These are phyloP conservation scores for Excoecaria agallocha DNA, from an alignment of 345 rosid species.

Conservation along the genomic window DNA sequence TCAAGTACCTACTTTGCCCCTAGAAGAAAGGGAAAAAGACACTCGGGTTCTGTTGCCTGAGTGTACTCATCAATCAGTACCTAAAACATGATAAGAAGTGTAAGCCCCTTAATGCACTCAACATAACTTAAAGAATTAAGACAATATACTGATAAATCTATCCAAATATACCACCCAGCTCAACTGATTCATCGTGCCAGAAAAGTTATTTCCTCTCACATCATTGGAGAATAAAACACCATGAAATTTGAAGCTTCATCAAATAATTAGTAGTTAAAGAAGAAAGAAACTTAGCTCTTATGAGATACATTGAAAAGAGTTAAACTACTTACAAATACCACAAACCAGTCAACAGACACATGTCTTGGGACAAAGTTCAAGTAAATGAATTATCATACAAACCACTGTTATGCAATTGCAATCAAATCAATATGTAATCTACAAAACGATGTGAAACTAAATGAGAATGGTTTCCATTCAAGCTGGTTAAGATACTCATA, in stretches of 20 bases:
- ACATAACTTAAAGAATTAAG: too few species aligned
- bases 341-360: conserved; percentile 90
- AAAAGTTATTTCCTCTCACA: conserved; percentile 83
- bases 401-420: conserved; percentile 66
- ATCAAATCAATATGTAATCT: neutral
- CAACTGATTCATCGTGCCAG: too few species aligned
- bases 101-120: too few species aligned
- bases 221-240: conserved; percentile 46
- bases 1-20: conserved; percentile 83
- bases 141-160: too few species aligned
- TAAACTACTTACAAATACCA: conserved; percentile 85
- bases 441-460: too few species aligned
- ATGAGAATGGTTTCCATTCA: neutral
- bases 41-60: conserved; percentile 95
- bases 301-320: neutral
- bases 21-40: conserved; percentile 96
- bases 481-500: conserved; percentile 41
- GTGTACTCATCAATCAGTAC: conserved; percentile 99
- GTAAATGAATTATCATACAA: conserved; percentile 72
- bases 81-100: conserved; percentile 33
- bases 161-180: too few species aligned
- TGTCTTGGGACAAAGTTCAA: conserved; percentile 76
- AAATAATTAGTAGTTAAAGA: too few species aligned
- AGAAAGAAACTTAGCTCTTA: too few species aligned
- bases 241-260: neutral